Conservation (phyloP, 345 rosid genomes). For the Pugionium dolabratum region DNA sequence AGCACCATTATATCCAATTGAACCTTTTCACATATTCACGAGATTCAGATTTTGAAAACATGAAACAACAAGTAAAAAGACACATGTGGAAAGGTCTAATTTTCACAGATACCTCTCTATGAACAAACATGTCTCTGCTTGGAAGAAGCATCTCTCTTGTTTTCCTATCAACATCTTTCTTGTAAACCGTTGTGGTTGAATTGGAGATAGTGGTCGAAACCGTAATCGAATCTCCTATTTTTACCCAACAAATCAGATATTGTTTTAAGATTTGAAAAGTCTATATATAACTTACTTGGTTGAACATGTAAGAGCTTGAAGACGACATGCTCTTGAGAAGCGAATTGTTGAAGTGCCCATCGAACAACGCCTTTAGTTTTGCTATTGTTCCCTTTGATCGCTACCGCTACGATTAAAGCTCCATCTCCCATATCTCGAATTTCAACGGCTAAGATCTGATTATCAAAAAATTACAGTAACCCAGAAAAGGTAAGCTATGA, state of each 20-base stretch:
- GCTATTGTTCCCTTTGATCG: conserved; percentile 60
- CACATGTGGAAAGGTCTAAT: conserved; percentile 5
- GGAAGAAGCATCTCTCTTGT: conserved; percentile 63
- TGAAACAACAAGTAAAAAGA: conserved; percentile 2
- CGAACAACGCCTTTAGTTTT: conserved; percentile 55
- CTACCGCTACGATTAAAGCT: conserved; percentile 59
- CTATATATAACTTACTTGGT: conserved; percentile 57
- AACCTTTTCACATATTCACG: conserved; percentile 47
- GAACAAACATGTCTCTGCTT: conserved; percentile 60
- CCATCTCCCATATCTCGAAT: conserved; percentile 37
- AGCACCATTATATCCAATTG: conserved; percentile 57
- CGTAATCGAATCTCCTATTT: conserved; percentile 62
- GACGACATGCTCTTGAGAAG: conserved; percentile 53
- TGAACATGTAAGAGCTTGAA: conserved; percentile 80
- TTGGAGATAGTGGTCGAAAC: conserved; percentile 53
- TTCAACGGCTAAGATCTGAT: conserved; percentile 31
- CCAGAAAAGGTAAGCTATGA: conserved; percentile 8
- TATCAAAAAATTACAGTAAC: background rate
- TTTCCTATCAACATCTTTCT: conserved; percentile 72
- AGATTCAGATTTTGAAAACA: conserved; percentile 13
- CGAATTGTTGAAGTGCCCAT: conserved; percentile 61
- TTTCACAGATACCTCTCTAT: conserved; percentile 51
- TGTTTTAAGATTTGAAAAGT: background rate
- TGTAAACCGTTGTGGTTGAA: conserved; percentile 63
- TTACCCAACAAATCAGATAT: conserved; percentile 19